Conservation (phyloP, 768 basidiomycete species). For the Lactarius tabidus region DNA sequence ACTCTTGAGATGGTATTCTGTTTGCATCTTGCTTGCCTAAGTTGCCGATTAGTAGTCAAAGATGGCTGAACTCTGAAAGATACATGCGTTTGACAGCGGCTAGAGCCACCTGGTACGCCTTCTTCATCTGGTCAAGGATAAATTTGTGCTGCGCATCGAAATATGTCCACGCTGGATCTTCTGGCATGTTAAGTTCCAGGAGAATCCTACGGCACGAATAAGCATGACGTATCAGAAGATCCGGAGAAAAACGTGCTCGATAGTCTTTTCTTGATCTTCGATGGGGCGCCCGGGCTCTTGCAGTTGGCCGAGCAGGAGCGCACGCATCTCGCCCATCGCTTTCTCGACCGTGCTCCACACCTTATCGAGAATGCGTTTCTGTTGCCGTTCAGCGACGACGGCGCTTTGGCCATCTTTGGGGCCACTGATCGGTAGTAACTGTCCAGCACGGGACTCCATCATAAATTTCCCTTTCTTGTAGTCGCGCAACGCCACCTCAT, state of each 20-base stretch:
- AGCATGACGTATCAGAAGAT: not conserved
- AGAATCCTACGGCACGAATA: constrained; percentile 57
- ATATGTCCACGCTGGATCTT: constrained; percentile 94
- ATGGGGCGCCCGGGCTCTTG: constrained; percentile 74
- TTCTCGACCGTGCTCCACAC: constrained; percentile 95
- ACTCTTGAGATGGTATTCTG: constrained; percentile 34
- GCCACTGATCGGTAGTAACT: constrained; percentile 67
- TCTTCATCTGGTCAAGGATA: constrained; percentile 74
- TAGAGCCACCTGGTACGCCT: constrained; percentile 50
- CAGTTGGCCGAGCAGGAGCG: constrained; percentile 68
- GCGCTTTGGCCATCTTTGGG: constrained; percentile 52
- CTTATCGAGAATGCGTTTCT: constrained; percentile 90
- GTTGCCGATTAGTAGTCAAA: constrained; percentile 4
- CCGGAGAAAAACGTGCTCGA: constrained; percentile 61
- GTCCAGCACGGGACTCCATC: constrained; percentile 83
- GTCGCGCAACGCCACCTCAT: constrained; percentile 89
- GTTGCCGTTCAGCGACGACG: constrained; percentile 62
- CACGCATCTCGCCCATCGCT: constrained; percentile 89
- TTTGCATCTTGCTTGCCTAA: constrained; percentile 48
- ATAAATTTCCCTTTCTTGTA: constrained; percentile 97
- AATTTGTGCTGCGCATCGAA: constrained; percentile 91
- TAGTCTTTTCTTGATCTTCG: constrained; percentile 95
- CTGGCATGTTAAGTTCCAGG: constrained; percentile 76
- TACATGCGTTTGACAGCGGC: constrained; percentile 49
- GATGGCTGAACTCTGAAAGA: not conserved